Percentiles rank a stretch among this genome's conserved stretches.
Evolutionary conservation across 441 rosid species (phyloP).

Genomic region (Macaranga tanarius): DNA sequence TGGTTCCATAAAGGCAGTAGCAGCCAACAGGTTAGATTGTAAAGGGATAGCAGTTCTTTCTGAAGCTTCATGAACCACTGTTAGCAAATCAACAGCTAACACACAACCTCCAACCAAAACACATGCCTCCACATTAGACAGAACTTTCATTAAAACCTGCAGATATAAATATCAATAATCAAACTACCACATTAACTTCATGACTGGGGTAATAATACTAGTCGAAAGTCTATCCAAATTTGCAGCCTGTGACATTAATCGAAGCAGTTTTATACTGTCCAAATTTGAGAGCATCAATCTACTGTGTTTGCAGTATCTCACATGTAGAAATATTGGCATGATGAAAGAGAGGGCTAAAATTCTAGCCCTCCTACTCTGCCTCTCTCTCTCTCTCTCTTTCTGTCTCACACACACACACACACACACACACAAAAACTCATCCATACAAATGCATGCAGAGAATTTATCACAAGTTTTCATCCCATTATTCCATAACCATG

Average conservation of each 20-base stretch:
- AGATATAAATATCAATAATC: conserved; percentile 21
- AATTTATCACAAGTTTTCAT: background rate
- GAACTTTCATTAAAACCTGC: conserved; percentile 94
- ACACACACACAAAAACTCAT: background rate
- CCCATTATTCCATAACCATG: background rate
- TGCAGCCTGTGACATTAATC: background rate
- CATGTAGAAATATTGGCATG: background rate
- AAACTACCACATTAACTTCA: conserved; percentile 21
- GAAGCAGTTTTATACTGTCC: background rate
- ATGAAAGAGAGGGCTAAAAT: background rate
- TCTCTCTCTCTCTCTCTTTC: background rate
- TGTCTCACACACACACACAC: background rate
- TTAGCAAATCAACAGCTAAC: conserved; percentile 93
- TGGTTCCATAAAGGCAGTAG: conserved; percentile 99
- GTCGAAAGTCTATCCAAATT: background rate
- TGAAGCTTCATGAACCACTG: conserved; percentile 92
- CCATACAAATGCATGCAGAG: background rate
- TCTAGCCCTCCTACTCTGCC: background rate
- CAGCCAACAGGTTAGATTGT: conserved; percentile 96
- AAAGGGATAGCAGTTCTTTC: conserved; percentile 98
- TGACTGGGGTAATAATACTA: background rate
- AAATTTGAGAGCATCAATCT: background rate
- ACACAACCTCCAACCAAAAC: conserved; percentile 98
- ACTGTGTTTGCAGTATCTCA: background rate
- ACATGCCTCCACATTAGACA: conserved; percentile 91